Percentiles rank a stretch among this genome's conserved stretches.
Conservation (phyloP, 202 grass and related monocot genomes). For the Cymbopogon flexuosus region DNA sequence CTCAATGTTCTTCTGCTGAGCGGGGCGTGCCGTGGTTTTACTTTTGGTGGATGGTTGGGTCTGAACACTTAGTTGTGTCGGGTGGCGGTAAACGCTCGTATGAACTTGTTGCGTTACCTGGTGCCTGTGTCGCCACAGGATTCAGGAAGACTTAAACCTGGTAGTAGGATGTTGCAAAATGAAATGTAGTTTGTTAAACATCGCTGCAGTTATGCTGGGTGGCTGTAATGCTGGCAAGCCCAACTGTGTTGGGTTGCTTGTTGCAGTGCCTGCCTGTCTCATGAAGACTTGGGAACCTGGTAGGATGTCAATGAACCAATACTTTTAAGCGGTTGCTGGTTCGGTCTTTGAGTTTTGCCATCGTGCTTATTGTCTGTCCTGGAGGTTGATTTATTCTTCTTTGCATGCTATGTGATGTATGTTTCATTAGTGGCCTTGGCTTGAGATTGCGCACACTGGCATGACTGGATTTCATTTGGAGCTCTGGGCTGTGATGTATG, state of each 20-base stretch:
- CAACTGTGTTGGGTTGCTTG: not conserved
- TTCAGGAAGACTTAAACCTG: not conserved
- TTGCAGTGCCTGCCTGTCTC: too few species aligned
- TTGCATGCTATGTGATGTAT: too few species aligned
- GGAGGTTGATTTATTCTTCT: too few species aligned
- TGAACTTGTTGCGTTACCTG: not conserved
- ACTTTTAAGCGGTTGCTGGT: too few species aligned
- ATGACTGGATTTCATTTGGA: too few species aligned
- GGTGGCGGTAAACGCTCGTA: not conserved
- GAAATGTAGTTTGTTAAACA: not conserved
- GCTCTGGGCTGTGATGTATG: too few species aligned
- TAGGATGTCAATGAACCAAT: too few species aligned
- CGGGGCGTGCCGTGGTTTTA: not conserved
- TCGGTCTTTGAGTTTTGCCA: too few species aligned
- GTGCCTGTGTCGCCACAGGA: not conserved
- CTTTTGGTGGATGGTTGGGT: not conserved
- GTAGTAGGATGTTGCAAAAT: not conserved
- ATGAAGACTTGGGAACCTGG: too few species aligned
- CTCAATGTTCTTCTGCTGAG: slow-evolving; percentile 14
- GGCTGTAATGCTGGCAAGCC: not conserved
- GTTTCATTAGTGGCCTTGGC: too few species aligned
- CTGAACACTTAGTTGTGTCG: not conserved
- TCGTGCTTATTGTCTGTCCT: too few species aligned
- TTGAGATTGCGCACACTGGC: too few species aligned
- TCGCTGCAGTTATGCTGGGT: not conserved